Percentiles rank a stretch among this genome's conserved stretches.
Conservation (phyloP, 129 eudicot genomes). For the Kitagawia praeruptora region DNA sequence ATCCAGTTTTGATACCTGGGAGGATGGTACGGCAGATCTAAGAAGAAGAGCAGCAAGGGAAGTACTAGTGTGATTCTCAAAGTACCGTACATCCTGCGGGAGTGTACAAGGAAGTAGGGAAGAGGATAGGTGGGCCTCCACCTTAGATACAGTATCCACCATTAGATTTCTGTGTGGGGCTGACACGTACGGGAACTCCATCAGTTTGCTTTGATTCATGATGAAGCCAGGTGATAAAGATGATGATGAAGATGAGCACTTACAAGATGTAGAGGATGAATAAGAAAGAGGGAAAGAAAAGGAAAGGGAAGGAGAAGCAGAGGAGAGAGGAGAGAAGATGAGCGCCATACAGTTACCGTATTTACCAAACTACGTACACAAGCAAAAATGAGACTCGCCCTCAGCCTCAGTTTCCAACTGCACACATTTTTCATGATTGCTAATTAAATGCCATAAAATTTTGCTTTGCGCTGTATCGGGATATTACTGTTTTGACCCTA, state of each 20-base stretch:
- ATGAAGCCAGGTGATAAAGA: conserved; percentile 9
- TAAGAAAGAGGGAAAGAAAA: neutral
- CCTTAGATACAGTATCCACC: conserved; percentile 60
- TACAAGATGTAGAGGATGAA: neutral
- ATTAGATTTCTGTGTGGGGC: conserved; percentile 46
- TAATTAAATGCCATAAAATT: too few relatives aligned
- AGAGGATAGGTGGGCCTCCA: conserved; percentile 42
- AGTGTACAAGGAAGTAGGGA: conserved; percentile 53
- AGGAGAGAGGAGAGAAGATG: neutral
- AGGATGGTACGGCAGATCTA: conserved; percentile 57
- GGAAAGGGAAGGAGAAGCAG: neutral
- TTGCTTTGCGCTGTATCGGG: too few relatives aligned
- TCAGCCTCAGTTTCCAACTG: too few relatives aligned
- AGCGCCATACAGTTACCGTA: neutral
- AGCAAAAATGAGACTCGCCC: too few relatives aligned
- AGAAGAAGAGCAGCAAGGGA: conserved; percentile 57
- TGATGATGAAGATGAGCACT: too few relatives aligned
- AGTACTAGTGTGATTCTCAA: conserved; percentile 34
- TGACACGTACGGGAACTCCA: conserved; percentile 63
- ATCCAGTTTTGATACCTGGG: conserved; percentile 45
- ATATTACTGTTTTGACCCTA: too few relatives aligned
- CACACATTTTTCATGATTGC: too few relatives aligned
- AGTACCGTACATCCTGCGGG: conserved; percentile 62
- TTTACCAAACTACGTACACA: too few relatives aligned
- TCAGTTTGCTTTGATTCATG: conserved; percentile 24